Evolutionary conservation across 495 filamentous ascomycete genomes (phyloP).

Genomic region (Chaetomidium leptoderma): DNA sequence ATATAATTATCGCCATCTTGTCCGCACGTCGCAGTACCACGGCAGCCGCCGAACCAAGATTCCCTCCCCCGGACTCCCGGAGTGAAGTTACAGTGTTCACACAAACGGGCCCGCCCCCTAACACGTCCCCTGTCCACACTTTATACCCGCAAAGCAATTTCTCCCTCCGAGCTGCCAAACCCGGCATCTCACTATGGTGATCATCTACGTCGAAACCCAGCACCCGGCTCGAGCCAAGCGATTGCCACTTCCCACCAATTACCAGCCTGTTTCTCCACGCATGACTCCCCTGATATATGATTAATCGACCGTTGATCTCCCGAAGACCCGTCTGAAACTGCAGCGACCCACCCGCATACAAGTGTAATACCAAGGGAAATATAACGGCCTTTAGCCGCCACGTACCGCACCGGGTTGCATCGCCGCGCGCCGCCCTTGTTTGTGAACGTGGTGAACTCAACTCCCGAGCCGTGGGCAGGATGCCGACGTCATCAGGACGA

Average conservation of each 20-base stretch:
- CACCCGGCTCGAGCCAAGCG: not conserved
- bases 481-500: constrained; percentile 2
- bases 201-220: not conserved
- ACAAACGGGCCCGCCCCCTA: not conserved
- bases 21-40: not conserved
- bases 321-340: constrained; percentile 18
- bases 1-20: not conserved
- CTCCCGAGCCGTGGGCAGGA: not conserved
- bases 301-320: constrained; percentile 11
- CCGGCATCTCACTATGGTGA: constrained; percentile 6
- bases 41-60: not conserved
- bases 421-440: not conserved
- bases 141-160: not conserved
- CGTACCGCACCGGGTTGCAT: not conserved
- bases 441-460: not conserved
- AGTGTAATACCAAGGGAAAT: not conserved
- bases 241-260: constrained; percentile 8
- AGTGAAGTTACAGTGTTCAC: not conserved
- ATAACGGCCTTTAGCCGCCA: constrained; percentile 4
- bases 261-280: not conserved
- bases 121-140: not conserved
- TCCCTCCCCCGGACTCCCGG: not conserved
- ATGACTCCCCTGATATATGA: not conserved
- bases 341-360: constrained; percentile 1
- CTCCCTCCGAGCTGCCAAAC: constrained; percentile 10